Percentiles rank a stretch among this genome's conserved stretches.
phyloP scores from a whole-genome alignment of 768 basidiomycete genomes.

The Crucibulum laeve region DNA sequence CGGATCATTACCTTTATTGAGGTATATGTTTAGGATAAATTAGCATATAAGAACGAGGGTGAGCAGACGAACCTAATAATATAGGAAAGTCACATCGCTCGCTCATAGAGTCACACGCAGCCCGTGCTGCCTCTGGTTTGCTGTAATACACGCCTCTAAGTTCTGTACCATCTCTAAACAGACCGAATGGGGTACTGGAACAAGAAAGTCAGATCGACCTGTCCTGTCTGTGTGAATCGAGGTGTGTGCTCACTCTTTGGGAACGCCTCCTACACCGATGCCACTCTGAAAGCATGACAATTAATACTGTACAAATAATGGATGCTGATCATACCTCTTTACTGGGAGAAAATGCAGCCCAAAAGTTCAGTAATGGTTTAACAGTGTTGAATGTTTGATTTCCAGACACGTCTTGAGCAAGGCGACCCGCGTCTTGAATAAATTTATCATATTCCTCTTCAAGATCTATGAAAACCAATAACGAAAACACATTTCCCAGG shows the following conservation, averaged over 20 bases:
- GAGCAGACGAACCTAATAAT: slow-evolving; percentile 49
- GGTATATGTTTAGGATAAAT: neutral
- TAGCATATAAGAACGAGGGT: neutral
- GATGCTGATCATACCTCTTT: slow-evolving; percentile 45
- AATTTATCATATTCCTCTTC: slow-evolving; percentile 57
- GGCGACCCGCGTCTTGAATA: slow-evolving; percentile 56
- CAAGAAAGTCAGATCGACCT: too few species aligned
- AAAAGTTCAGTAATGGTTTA: slow-evolving; percentile 73
- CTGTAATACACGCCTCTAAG: slow-evolving; percentile 69
- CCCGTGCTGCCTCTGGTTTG: slow-evolving; percentile 59
- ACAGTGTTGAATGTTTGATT: slow-evolving; percentile 79
- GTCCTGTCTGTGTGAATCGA: neutral
- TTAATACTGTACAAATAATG: neutral
- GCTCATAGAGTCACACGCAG: slow-evolving; percentile 63
- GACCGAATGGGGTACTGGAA: slow-evolving; percentile 66
- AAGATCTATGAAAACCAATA: slow-evolving; percentile 37
- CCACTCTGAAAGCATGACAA: slow-evolving; percentile 47
- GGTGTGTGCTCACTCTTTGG: slow-evolving; percentile 54
- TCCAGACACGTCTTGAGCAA: slow-evolving; percentile 64
- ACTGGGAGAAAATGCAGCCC: slow-evolving; percentile 76
- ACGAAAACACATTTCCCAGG: neutral
- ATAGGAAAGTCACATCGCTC: slow-evolving; percentile 73
- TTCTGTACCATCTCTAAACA: slow-evolving; percentile 77
- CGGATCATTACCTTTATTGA: slow-evolving; percentile 65
- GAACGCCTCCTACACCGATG: slow-evolving; percentile 60